Percentiles rank a stretch among this genome's conserved stretches.
These are phyloP conservation scores for Saccharomyces hybrid DNA, from an alignment of 1,139 yeast genomes.

Conservation along the genomic window DNA sequence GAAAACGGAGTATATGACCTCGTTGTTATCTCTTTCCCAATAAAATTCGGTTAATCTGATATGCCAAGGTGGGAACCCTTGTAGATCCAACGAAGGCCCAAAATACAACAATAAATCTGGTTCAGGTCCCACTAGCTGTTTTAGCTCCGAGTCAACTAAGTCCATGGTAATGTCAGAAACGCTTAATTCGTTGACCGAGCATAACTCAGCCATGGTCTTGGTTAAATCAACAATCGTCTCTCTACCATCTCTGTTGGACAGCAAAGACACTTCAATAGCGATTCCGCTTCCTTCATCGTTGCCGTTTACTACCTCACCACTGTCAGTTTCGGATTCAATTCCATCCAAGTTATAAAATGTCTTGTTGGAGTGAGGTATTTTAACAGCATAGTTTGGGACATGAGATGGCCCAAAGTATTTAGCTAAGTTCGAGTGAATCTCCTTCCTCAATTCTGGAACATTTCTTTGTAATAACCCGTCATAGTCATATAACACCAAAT, in stretches of 20 bases:
- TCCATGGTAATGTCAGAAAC: conserved; percentile 64
- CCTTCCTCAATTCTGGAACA: conserved; percentile 51
- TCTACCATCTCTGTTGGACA: conserved; percentile 78
- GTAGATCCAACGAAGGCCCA: conserved; percentile 79
- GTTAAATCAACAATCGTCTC: conserved; percentile 85
- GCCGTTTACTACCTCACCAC: conserved; percentile 21
- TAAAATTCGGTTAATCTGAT: conserved; percentile 81
- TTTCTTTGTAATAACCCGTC: conserved; percentile 58
- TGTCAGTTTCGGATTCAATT: conserved; percentile 35
- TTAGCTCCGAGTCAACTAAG: conserved; percentile 66
- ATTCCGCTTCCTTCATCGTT: conserved; percentile 28
- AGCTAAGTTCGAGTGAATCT: conserved; percentile 53
- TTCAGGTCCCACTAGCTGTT: conserved; percentile 74
- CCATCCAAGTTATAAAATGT: conserved; percentile 20
- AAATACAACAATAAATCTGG: conserved; percentile 83
- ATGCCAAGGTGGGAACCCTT: conserved; percentile 98
- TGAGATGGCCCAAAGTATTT: conserved; percentile 68
- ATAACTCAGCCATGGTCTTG: conserved; percentile 73
- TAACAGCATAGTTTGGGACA: conserved; percentile 53
- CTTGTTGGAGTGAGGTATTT: conserved; percentile 55
- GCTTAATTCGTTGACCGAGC: conserved; percentile 53
- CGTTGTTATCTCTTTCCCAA: conserved; percentile 79
- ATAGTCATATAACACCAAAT: conserved; percentile 69
- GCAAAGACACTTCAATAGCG: conserved; percentile 56
- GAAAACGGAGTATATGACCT: conserved; percentile 78